phyloP scores from a whole-genome alignment of 805 yeast genomes.

The Ogataea pignaliae region DNA sequence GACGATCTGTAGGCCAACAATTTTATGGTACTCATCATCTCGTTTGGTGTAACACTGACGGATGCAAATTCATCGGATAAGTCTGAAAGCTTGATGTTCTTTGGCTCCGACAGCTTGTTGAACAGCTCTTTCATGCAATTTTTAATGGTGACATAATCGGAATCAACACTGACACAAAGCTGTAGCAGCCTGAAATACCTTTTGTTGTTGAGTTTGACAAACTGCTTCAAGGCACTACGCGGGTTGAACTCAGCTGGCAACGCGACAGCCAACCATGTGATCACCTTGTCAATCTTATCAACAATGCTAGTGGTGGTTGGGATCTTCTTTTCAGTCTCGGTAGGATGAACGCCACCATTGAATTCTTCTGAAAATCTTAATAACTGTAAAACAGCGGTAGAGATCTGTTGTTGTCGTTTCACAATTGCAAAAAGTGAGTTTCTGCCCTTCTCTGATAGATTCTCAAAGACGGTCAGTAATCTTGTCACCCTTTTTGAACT shows the following conservation, averaged over 20 bases:
- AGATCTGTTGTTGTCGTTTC: constrained; percentile 60
- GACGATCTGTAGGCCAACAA: constrained; percentile 60
- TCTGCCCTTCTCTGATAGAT: constrained; percentile 53
- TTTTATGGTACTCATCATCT: constrained; percentile 50
- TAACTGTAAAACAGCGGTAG: constrained; percentile 46
- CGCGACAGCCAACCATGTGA: constrained; percentile 56
- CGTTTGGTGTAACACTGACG: constrained; percentile 36
- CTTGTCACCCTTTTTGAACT: constrained; percentile 44
- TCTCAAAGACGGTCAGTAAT: constrained; percentile 42
- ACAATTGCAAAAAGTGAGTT: constrained; percentile 66
- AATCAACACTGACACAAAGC: constrained; percentile 49
- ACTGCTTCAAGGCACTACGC: constrained; percentile 44
- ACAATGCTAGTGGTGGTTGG: constrained; percentile 5
- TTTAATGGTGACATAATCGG: constrained; percentile 55
- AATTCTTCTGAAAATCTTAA: constrained; percentile 45
- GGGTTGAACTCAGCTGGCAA: constrained; percentile 51
- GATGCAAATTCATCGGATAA: constrained; percentile 5
- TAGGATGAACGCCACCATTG: constrained; percentile 28
- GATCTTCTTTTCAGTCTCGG: constrained; percentile 16
- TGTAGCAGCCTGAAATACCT: constrained; percentile 54
- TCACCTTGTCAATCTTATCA: constrained; percentile 46
- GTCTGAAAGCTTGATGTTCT: constrained; percentile 35
- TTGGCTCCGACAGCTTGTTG: constrained; percentile 48
- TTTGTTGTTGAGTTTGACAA: constrained; percentile 52
- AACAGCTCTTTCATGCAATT: constrained; percentile 63